These are phyloP conservation scores for Colletotrichum cordylinicola DNA, from an alignment of 2,329 filamentous ascomycete species.

Conservation along the genomic window DNA sequence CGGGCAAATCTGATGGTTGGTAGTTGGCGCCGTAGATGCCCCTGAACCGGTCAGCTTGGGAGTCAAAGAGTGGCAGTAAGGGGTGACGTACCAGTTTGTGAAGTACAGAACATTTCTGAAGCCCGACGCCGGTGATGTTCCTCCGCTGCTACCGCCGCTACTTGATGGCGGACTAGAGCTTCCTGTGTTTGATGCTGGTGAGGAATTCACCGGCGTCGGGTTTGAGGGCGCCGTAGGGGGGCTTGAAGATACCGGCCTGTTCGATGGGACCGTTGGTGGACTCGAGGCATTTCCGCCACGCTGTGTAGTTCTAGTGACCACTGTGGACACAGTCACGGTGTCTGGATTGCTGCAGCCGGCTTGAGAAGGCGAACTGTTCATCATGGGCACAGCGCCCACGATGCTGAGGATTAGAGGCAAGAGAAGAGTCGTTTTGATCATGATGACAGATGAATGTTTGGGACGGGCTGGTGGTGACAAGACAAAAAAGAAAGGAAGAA, in stretches of 20 bases:
- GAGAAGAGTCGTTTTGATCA: not conserved
- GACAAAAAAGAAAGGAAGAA: not conserved
- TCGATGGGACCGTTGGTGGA: not conserved
- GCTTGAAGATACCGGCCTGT: not conserved
- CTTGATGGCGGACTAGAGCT: not conserved
- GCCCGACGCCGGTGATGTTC: not conserved
- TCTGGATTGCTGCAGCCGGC: not conserved
- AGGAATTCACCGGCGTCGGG: not conserved
- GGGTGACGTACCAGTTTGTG: conserved; percentile 53
- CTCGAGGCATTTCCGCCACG: not conserved
- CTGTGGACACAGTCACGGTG: not conserved
- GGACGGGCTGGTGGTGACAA: not conserved
- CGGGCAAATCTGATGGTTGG: conserved; percentile 71
- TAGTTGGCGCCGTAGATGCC: conserved; percentile 52
- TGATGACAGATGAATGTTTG: not conserved
- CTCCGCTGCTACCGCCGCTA: not conserved
- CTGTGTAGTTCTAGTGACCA: not conserved
- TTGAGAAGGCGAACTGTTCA: not conserved
- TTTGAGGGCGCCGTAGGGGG: not conserved
- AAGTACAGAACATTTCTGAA: conserved; percentile 55
- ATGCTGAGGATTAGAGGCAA: conserved; percentile 5
- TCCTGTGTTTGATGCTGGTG: not conserved
- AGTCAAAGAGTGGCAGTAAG: not conserved
- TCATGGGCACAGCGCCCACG: conserved; percentile 2
- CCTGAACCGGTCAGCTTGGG: conserved; percentile 30